Conservation (phyloP, 2,329 filamentous ascomycete genomes). For the Trichoderma sp. region DNA sequence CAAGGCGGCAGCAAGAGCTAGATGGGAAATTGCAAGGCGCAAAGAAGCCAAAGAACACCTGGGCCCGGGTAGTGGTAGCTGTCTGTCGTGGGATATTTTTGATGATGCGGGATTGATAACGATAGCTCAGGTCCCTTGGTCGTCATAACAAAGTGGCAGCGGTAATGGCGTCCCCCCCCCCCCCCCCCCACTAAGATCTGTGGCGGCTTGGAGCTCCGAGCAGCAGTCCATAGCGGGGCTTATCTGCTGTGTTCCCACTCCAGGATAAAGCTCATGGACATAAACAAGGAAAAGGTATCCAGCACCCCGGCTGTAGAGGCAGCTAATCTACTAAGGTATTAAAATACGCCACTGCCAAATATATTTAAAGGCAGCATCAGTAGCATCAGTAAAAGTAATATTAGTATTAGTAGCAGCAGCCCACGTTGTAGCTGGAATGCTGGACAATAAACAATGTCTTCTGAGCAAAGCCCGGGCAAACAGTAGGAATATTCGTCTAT, state of each 20-base stretch:
- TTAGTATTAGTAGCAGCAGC: too few species aligned
- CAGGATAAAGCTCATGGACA: not conserved
- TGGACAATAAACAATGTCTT: too few species aligned
- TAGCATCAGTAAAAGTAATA: too few species aligned
- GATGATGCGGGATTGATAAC: conserved; percentile 4
- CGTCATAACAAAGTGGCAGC: not conserved
- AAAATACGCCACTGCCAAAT: too few species aligned
- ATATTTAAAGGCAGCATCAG: too few species aligned
- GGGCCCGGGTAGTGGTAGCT: too few species aligned
- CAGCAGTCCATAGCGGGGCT: conserved; percentile 23
- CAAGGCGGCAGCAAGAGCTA: too few species aligned
- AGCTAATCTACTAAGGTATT: too few species aligned
- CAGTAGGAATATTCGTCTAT: conserved; percentile 13
- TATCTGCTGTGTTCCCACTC: conserved; percentile 5
- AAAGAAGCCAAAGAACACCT: not conserved
- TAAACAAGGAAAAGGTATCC: not conserved
- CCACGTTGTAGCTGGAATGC: too few species aligned
- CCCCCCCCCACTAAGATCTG: conserved; percentile 23
- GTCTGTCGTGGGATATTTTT: not conserved
- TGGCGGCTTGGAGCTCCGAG: not conserved
- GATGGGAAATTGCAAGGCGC: not conserved
- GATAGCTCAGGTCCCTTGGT: not conserved
- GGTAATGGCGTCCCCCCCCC: not conserved
- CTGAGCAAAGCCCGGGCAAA: too few species aligned
- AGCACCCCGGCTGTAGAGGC: too few species aligned